Evolutionary conservation across 139 green algal genomes (phyloP).

Genomic region (Deuterostichococcus epilithicus): DNA sequence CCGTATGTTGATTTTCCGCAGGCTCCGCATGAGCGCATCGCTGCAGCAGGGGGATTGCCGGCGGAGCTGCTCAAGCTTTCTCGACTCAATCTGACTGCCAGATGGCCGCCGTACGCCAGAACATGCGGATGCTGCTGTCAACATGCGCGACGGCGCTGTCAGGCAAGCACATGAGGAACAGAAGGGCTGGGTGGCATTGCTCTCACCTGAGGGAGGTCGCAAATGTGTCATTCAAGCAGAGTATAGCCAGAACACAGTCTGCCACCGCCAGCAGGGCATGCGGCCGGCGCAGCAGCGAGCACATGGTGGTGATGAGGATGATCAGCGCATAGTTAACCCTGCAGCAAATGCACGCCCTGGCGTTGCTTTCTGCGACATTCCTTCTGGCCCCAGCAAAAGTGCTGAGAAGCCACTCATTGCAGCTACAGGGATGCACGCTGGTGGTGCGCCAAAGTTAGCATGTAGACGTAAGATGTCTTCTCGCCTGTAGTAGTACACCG

Average conservation of each 20-base stretch:
- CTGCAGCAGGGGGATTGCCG: no score
- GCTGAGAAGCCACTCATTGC: neutral
- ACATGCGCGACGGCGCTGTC: no score
- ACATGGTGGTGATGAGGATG: conserved; percentile 7
- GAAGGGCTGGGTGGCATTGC: no score
- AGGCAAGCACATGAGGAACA: neutral
- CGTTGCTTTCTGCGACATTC: no score
- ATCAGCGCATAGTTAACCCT: conserved; percentile 42
- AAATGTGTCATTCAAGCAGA: conserved; percentile 52
- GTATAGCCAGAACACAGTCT: neutral
- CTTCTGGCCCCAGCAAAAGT: no score
- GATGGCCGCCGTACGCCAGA: no score
- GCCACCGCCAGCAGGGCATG: conserved; percentile 17
- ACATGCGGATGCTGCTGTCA: no score
- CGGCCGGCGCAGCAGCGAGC: conserved; percentile 26
- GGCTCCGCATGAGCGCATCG: conserved; percentile 29
- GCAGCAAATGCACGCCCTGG: no score
- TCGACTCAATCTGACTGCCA: no score
- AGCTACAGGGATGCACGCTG: neutral
- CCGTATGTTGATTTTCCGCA: conserved; percentile 27
- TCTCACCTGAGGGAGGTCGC: conserved; percentile 35
- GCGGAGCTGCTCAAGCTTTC: no score
- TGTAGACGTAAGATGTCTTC: neutral
- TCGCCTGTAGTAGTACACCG: conserved; percentile 45
- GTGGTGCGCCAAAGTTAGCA: neutral